Base-by-base conservation (phyloP, 331 rosid species). In the Dryas integrifolia region DNA sequence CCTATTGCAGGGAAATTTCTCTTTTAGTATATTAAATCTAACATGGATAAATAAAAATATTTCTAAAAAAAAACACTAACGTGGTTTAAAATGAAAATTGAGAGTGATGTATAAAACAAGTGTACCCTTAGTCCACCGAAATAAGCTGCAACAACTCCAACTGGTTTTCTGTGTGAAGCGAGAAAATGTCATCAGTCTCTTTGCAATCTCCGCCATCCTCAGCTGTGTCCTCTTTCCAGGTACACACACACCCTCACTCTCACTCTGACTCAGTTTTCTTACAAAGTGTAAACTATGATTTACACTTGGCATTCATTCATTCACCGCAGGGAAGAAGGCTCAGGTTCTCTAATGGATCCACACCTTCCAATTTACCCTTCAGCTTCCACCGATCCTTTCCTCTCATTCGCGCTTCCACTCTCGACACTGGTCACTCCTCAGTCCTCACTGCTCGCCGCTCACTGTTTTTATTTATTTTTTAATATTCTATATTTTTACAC, bases 161-260 rank as follows among this genome's bases (percentile, higher is more conserved):
- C 73, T 13, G 63, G 40, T 35, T 35, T 43, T n/a, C 9, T n/a
- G 2, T 9, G 58, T 12, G 12, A 16, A 35, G 24, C 52, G 56
- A 75, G 68, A 86, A 76, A 61, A 88, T 88, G 98, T 77, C 89
- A 15, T 77, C 89, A 15, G 13, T 85, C 67, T 59, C 92, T 30
- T 82, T 85, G 96, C 91, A 69, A 79, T 45, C 92, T 87, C 91
- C 96, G 92, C 87, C 92, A 4, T 80, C 80, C 49, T 76, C 82
- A 0, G 65, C 91, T 58, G 78, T 84, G n/a, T 83, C 86, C 0
- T 73, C 76, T 57, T 52, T 85, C 58, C 86, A 68, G 90, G 92
- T 83, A 64, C 16, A 56, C 46, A 11, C 50, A 16, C 65, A 0
- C 44, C 14, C 24, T 66, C 64, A 10, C n/a, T 18, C 11, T 47